Percentiles rank a stretch among this genome's conserved stretches.
Evolutionary conservation across 345 rosid species (phyloP).

Genomic region (Trapa bicornis): DNA sequence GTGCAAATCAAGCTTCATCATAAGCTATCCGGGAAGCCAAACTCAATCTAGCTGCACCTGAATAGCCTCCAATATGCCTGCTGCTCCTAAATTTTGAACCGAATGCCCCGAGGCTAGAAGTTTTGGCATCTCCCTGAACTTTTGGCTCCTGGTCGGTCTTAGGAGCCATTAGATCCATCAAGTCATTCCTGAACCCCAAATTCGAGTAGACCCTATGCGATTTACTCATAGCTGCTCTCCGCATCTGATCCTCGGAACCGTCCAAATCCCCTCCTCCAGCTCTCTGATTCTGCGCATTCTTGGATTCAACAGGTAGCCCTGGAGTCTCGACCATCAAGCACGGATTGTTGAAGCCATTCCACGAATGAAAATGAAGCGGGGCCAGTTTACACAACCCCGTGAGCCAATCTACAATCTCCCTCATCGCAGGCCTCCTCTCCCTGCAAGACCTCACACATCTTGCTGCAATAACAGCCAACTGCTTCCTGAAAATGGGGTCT

Average conservation of each 20-base stretch:
- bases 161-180: conserved; percentile 61
- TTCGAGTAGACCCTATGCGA: conserved; percentile 53
- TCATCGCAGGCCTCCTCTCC: conserved; percentile 89
- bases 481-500: conserved; percentile 68
- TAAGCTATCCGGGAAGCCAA: not conserved
- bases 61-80: conserved; percentile 11
- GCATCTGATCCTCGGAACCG: conserved; percentile 22
- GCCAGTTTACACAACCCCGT: conserved; percentile 56
- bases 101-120: conserved; percentile 13
- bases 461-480: conserved; percentile 66
- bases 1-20: not conserved
- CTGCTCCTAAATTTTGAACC: conserved; percentile 33
- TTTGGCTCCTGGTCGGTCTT: conserved; percentile 29
- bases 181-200: conserved; percentile 59
- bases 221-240: conserved; percentile 20
- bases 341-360: conserved; percentile 91
- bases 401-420: conserved; percentile 75
- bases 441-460: conserved; percentile 95
- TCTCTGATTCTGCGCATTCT: conserved; percentile 13
- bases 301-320: conserved; percentile 59
- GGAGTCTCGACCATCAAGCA: conserved; percentile 93
- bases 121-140: conserved; percentile 15
- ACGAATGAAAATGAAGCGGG: conserved; percentile 65
- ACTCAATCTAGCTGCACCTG: not conserved
- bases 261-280: conserved; percentile 21